Evolutionary conservation across 2,329 filamentous ascomycete genomes (phyloP).

Genomic region (Talaromyces sp.): DNA sequence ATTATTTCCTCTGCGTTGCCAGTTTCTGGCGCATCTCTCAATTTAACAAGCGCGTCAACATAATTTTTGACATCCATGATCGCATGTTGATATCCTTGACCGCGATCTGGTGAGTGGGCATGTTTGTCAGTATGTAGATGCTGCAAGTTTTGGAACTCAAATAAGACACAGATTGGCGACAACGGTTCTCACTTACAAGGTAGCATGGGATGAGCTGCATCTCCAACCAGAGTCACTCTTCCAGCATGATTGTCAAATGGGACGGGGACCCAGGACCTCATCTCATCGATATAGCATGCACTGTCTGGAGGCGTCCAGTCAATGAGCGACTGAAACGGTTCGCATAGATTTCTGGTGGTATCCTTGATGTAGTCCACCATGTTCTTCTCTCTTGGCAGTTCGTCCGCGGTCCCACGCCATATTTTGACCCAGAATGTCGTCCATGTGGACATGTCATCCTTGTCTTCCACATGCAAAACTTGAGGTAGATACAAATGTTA

Average conservation of each 20-base stretch:
- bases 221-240: constrained; percentile 11
- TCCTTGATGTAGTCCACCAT: constrained; percentile 9
- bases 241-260: constrained; percentile 11
- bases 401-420: constrained; percentile 6
- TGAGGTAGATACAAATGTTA: not conserved
- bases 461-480: constrained; percentile 11
- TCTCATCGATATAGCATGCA: constrained; percentile 15
- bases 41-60: constrained; percentile 4
- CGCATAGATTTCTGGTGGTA: constrained; percentile 10
- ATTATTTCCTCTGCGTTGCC: not conserved
- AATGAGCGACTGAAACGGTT: constrained; percentile 14
- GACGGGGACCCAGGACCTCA: constrained; percentile 16
- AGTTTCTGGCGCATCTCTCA: not conserved
- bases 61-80: constrained; percentile 15
- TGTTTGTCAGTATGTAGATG: not conserved
- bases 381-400: not conserved
- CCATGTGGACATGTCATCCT: constrained; percentile 14
- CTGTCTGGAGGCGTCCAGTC: constrained; percentile 9
- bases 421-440: constrained; percentile 18
- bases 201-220: constrained; percentile 16
- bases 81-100: constrained; percentile 16
- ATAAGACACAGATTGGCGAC: not conserved
- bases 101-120: constrained; percentile 2
- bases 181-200: constrained; percentile 8
- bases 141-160: not conserved